Evolutionary conservation across 2,329 filamentous ascomycete species (phyloP), one percentile per base, ranked within the genome.

Genomic region (Metarhizium robertsii): DNA sequence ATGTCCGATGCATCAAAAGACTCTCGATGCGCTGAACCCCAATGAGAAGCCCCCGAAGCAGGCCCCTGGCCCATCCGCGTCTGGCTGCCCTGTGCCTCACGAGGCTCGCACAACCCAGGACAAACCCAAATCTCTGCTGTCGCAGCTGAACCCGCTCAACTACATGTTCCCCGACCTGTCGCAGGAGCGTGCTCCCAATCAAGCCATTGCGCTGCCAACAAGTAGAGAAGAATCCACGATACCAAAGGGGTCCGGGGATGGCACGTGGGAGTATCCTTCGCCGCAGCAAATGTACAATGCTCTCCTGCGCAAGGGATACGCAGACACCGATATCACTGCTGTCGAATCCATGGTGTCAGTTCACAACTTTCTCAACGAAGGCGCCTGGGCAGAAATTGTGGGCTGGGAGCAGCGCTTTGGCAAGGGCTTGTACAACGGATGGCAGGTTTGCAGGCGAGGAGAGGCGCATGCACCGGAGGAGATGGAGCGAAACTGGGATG

Each of bases 221-320:
- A 81, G 85, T 6, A 88, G 94, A 62, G 91, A 96, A 71, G 75
- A 81, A 34, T 95, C 90, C 1, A 91, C 92, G 1, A 99, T 99
- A 63, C 94, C 94, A n/a, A 88, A 88, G 62, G 90, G 88, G 65
- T 84, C 87, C 57, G 80, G 83, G 50, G 79, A 85, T 53, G 83
- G 85, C 50, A 95, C 89, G 65, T 99, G 94, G 94, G 94, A 97
- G 72, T 99, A 99, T 68, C 94, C 94, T 0, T 96, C 91, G 0
- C 92, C 94, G 0, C 94, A 99, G 75, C 94, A 99, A 73, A 99
- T 99, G 94, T 99, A 97, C 79, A 97, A 99, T 67, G 94, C 94
- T 7, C 87, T 99, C 73, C 76, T 97, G 59, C 87, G 94, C 60
- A 99, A 99, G 73, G 94, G 94, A 57, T 94, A 96, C 72, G 91